Evolutionary conservation across 176 grass and related monocot species (phyloP), one percentile per base, ranked within the genome.

Genomic region (Secale cereale): DNA sequence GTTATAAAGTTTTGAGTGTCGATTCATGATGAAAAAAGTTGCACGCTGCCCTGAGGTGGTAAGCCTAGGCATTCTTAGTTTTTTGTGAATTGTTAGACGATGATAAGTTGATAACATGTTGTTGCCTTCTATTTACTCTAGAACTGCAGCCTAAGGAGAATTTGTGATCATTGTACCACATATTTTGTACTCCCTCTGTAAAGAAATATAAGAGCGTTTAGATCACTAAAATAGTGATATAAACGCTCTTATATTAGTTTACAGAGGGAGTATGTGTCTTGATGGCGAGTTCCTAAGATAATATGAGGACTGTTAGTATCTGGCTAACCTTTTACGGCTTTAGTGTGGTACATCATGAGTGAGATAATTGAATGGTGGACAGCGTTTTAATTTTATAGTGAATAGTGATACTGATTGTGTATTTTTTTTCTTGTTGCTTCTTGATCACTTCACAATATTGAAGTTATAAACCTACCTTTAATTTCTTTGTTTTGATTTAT

Each of bases 391-490:
- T 27, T 66, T 41, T 8, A 40, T 3, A 57, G 52, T 57, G 52
- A 57, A 57, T 69, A 56, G 43, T 75, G 27, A 28, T 19, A 32
- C 26, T 20, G 27, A 30, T 30, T 52, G 45, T 76, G 30, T 22
- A 22, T 54, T 75, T 66, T 37, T 97, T 85, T 79, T 39, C 17
- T 45, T 46, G 20, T 76, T 41, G 45, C 63, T 68, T 78, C 45
- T 78, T 68, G 74, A 40, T 57, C 31, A 27, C 23, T 22, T 73
- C 36, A 50, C 35, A 35, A 12, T 29, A 48, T 39, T 50, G 37
- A 10, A 66, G 65, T 39, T 39, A 31, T 48, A n/a, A 59, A 67
- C 60, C 13, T 83, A 43, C 70, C 26, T 86, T 33, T 59, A 30
- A 43, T 79, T 78, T 59, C 59, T 31, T 70, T 28, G 43, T 57